Evolutionary conservation across 2,329 filamentous ascomycete genomes (phyloP).

Genomic region (Thielaviopsis musarum): DNA sequence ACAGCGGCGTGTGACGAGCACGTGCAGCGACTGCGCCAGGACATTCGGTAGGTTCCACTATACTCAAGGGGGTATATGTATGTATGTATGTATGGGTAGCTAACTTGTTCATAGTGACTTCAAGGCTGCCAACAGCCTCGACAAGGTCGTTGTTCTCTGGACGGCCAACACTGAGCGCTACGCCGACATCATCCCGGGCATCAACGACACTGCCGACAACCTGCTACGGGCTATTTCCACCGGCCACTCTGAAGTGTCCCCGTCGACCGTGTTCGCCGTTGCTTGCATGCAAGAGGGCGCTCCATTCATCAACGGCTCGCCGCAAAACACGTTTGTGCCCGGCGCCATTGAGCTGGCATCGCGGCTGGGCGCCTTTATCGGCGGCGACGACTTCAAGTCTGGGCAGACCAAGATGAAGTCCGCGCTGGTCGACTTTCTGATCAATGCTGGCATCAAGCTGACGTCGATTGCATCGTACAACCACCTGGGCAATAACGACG

Average conservation of each 20-base stretch:
- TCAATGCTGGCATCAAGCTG: conserved; percentile 96
- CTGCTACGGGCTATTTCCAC: conserved; percentile 71
- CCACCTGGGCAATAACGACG: conserved; percentile 97
- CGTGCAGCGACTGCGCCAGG: conserved; percentile 80
- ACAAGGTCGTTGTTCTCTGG: conserved; percentile 97
- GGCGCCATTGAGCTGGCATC: conserved; percentile 81
- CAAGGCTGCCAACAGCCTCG: conserved; percentile 67
- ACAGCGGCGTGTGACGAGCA: conserved; percentile 73
- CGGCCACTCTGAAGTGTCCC: conserved; percentile 81
- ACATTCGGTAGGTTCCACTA: conserved; percentile 40
- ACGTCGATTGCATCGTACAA: conserved; percentile 99
- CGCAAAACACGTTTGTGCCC: conserved; percentile 97
- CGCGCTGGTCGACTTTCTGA: conserved; percentile 92
- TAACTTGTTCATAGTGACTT: conserved; percentile 45
- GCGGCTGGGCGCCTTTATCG: conserved; percentile 75
- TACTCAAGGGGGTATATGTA: conserved; percentile 27
- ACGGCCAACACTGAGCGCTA: conserved; percentile 98
- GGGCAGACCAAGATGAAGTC: conserved; percentile 99
- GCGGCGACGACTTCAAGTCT: conserved; percentile 98
- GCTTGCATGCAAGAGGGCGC: conserved; percentile 78
- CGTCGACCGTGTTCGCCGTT: conserved; percentile 90
- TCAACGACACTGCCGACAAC: conserved; percentile 96
- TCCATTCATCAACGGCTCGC: conserved; percentile 98
- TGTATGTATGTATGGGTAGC: neutral
- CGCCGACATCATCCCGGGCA: conserved; percentile 67